These are phyloP conservation scores for Gaeumannomyces sp. DNA, from an alignment of 2,329 filamentous ascomycete species.

Conservation along the genomic window DNA sequence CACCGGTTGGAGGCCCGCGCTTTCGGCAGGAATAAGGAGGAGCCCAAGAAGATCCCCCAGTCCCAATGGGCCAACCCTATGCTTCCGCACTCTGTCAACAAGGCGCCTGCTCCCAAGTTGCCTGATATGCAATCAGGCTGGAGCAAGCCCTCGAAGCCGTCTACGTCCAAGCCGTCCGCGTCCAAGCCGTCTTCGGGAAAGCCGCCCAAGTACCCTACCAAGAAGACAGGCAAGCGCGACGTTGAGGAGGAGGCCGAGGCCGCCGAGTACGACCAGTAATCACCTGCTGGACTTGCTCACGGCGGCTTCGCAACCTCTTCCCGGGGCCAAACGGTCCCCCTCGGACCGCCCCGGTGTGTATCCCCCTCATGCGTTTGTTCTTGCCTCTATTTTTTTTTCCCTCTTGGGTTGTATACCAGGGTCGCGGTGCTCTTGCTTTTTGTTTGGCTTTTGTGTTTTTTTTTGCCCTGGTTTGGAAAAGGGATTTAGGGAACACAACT, in stretches of 20 bases:
- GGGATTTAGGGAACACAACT: too few species aligned
- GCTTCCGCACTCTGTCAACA: neutral
- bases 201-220: neutral
- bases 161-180: neutral
- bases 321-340: too few species aligned
- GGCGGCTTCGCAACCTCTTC: neutral
- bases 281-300: neutral
- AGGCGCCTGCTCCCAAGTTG: neutral
- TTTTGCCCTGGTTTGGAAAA: too few species aligned
- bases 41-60: too few species aligned
- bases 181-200: neutral
- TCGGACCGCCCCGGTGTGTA: neutral
- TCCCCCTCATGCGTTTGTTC: too few species aligned
- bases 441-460: too few species aligned
- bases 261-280: neutral
- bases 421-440: too few species aligned
- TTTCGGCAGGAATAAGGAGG: too few species aligned
- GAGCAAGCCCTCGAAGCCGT: neutral
- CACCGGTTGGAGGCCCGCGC: too few species aligned
- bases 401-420: too few species aligned
- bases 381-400: too few species aligned
- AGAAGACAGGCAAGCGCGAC: neutral
- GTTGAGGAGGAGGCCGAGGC: neutral
- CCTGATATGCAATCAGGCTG: neutral
- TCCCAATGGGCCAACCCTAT: neutral